Base-by-base conservation (phyloP, 176 grass and related monocot genomes). In the Tillandsia leiboldiana region DNA sequence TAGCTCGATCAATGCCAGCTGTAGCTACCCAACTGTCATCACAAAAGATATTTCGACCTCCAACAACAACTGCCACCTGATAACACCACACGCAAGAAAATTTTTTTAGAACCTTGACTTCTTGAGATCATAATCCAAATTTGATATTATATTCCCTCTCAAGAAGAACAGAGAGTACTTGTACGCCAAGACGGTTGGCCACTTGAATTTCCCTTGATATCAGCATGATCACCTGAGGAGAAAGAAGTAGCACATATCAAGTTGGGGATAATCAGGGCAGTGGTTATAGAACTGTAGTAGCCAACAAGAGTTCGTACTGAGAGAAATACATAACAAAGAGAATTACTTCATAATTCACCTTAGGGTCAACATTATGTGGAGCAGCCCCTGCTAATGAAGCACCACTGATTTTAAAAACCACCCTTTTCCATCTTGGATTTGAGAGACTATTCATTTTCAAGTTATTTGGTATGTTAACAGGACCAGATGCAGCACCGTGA, bases 171-270 rank as follows among this genome's bases (percentile, higher is more conserved):
- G 28, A 10, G 51, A 78, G 63, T 85, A 94, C 95, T 90, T 99
- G 70, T 8, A 99, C 54, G 49, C 90, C 95, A 72, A 78, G 84
- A 68, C 76, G 87, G 24, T 71, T 94, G 1, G 84, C 90, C 63
- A 90, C 71, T 83, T 86, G 79, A 82, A 99, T 84, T 88, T 99
- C 95, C 84, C 90, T 85, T 70, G 95, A 84, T 15, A 99, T 80
- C 23, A 94, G 84, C 95, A 99, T 90, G 65, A 86, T 85, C 15
- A 87, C 80, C 94, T 96, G 68, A 49, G 12, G 72, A 75, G 47
- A 74, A 49, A 65, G 29, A 26, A 22, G 12, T 1, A 22, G 18
- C 1, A n/a, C 15, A 20, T 22, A 61, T 8, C 22, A 61, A 61
- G 9, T 61, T 61, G 14, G 56, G 54, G 17, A 61, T 58, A 8